These are phyloP conservation scores for Tuber melanosporum DNA, from an alignment of 495 filamentous ascomycete species.

Conservation along the genomic window DNA sequence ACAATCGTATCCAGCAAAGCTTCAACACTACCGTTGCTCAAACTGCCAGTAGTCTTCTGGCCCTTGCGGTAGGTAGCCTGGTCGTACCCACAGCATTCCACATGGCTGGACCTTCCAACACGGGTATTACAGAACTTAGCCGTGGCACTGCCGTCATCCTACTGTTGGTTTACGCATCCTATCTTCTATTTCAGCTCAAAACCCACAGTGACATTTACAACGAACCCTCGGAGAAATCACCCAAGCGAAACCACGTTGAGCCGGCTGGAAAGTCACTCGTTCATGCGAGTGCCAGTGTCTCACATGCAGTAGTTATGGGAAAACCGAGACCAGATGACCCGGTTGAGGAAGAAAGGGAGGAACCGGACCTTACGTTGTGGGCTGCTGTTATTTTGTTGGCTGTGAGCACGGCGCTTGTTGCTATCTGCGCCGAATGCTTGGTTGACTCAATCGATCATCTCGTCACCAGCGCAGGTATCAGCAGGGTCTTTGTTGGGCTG, in stretches of 20 bases:
- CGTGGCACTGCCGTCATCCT: conserved; percentile 68
- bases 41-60: conserved; percentile 75
- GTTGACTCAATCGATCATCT: conserved; percentile 70
- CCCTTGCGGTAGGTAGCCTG: conserved; percentile 69
- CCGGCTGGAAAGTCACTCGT: conserved; percentile 12
- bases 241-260: conserved; percentile 44
- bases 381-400: conserved; percentile 66
- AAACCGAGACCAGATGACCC: conserved; percentile 42
- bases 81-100: conserved; percentile 88
- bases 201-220: conserved; percentile 72
- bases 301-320: conserved; percentile 11
- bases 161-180: conserved; percentile 67
- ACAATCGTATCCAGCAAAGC: conserved; percentile 71
- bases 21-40: conserved; percentile 95
- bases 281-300: conserved; percentile 4
- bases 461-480: conserved; percentile 53
- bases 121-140: conserved; percentile 55
- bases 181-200: conserved; percentile 75
- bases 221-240: conserved; percentile 61
- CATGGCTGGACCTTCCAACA: conserved; percentile 43
- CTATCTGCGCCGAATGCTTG: conserved; percentile 85
- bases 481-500: conserved; percentile 71
- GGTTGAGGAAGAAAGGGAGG: conserved; percentile 58
- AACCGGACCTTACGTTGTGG: conserved; percentile 61
- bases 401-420: conserved; percentile 70